Evolutionary conservation across 2,329 filamentous ascomycete species (phyloP).

Genomic region (Capronia coronata): DNA sequence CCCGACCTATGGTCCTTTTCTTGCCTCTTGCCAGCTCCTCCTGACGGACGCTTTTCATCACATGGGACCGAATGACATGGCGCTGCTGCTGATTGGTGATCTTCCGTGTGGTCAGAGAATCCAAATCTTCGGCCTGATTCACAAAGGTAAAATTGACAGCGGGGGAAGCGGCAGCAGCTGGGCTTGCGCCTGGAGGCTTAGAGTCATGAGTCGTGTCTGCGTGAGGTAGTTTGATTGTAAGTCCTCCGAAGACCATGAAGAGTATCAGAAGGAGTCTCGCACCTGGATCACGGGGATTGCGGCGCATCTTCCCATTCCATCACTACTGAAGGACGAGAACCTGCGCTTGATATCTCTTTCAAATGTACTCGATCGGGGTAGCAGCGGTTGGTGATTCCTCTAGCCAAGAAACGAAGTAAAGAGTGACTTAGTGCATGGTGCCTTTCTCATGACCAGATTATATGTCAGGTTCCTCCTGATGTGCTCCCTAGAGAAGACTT

Average conservation of each 20-base stretch:
- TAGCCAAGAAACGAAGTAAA: too few relatives aligned
- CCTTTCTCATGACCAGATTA: background rate
- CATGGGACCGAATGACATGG: constrained; percentile 40
- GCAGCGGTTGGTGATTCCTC: too few relatives aligned
- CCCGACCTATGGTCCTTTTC: constrained; percentile 34
- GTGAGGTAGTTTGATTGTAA: background rate
- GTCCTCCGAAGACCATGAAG: too few relatives aligned
- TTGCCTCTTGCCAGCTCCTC: constrained; percentile 37
- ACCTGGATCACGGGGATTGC: constrained; percentile 13
- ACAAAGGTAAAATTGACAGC: constrained; percentile 36
- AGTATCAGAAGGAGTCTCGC: too few relatives aligned
- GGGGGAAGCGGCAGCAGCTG: constrained; percentile 20
- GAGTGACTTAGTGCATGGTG: background rate
- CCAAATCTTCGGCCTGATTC: constrained; percentile 36
- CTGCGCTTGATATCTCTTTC: background rate
- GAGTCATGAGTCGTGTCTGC: constrained; percentile 11
- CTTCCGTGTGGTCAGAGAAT: constrained; percentile 32
- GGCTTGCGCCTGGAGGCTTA: constrained; percentile 27
- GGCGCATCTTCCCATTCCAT: constrained; percentile 16
- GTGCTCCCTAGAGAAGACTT: too few relatives aligned
- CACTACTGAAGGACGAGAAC: background rate
- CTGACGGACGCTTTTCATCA: constrained; percentile 40
- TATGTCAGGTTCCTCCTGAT: too few relatives aligned
- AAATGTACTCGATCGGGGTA: too few relatives aligned
- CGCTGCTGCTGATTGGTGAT: constrained; percentile 37